Conservation (phyloP, 2,329 filamentous ascomycete genomes). For the Fusarium falciforme region DNA sequence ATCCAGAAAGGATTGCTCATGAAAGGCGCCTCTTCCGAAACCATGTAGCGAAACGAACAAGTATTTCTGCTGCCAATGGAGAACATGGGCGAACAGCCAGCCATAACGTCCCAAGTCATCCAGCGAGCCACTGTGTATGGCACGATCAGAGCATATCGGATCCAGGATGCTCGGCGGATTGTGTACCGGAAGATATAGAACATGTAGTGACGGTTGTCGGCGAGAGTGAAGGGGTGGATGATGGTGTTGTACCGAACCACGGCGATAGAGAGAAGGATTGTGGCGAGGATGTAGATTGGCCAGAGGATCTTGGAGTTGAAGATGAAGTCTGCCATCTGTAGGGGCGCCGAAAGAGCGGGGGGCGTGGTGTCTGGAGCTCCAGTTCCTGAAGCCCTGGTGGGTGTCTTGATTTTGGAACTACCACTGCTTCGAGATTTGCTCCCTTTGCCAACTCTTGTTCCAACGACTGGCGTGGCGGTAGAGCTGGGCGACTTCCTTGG, state of each 20-base stretch:
- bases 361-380: background rate
- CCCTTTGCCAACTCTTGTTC: background rate
- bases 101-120: slow-evolving; percentile 73
- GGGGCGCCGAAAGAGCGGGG: slow-evolving; percentile 14
- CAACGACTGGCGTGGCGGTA: background rate
- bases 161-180: slow-evolving; percentile 71
- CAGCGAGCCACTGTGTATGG: slow-evolving; percentile 79
- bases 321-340: slow-evolving; percentile 19
- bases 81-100: slow-evolving; percentile 51
- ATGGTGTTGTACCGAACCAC: slow-evolving; percentile 87
- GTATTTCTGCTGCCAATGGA: slow-evolving; percentile 6
- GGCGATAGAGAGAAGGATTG: slow-evolving; percentile 51
- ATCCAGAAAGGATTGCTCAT: slow-evolving; percentile 46
- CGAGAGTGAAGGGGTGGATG: slow-evolving; percentile 93
- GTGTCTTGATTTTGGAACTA: background rate
- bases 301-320: slow-evolving; percentile 52
- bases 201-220: slow-evolving; percentile 96
- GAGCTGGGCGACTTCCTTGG: background rate
- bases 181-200: slow-evolving; percentile 95
- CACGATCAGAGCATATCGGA: slow-evolving; percentile 75
- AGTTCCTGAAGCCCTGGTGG: background rate
- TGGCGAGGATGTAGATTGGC: slow-evolving; percentile 49
- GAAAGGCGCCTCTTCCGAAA: slow-evolving; percentile 30
- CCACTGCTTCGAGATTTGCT: slow-evolving; percentile 1
- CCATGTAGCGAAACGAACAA: slow-evolving; percentile 29